Conservation (phyloP, 2,329 filamentous ascomycete genomes). For the Fusarium scirpi region DNA sequence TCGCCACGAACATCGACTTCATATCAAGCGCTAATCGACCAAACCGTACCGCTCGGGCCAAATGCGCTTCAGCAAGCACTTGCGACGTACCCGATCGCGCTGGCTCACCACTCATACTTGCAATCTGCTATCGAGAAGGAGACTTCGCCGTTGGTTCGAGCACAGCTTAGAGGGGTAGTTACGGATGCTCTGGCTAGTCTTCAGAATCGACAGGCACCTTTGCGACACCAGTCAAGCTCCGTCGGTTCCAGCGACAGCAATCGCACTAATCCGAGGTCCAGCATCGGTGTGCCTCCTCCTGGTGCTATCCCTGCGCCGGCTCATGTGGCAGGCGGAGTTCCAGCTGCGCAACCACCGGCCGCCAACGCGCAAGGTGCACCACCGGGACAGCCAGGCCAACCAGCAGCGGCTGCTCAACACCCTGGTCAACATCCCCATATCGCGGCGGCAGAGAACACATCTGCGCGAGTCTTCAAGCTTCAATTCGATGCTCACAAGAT, state of each 20-base stretch:
- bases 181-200: conserved; percentile 59
- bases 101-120: conserved; percentile 62
- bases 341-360: conserved; percentile 26
- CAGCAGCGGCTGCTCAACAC: conserved; percentile 1
- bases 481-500: conserved; percentile 96
- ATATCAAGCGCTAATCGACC: conserved; percentile 66
- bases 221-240: conserved; percentile 40
- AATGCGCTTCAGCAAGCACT: conserved; percentile 61
- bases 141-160: conserved; percentile 59
- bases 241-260: conserved; percentile 11
- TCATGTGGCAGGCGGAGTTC: conserved; percentile 1
- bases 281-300: conserved; percentile 3
- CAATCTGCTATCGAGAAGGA: conserved; percentile 65
- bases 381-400: conserved; percentile 34
- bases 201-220: conserved; percentile 58
- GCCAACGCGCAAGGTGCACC: conserved; percentile 39
- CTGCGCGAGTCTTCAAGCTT: conserved; percentile 87
- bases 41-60: conserved; percentile 63
- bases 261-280: conserved; percentile 16
- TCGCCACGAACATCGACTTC: conserved; percentile 53
- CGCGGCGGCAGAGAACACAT: conserved; percentile 59
- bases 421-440: conserved; percentile 58
- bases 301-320: conserved; percentile 7
- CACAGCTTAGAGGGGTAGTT: conserved; percentile 64
- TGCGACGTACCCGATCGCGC: conserved; percentile 60